Evolutionary conservation across 106 monocot species (phyloP), one percentile per base, ranked within the genome.

Genomic region (Allium cepa): DNA sequence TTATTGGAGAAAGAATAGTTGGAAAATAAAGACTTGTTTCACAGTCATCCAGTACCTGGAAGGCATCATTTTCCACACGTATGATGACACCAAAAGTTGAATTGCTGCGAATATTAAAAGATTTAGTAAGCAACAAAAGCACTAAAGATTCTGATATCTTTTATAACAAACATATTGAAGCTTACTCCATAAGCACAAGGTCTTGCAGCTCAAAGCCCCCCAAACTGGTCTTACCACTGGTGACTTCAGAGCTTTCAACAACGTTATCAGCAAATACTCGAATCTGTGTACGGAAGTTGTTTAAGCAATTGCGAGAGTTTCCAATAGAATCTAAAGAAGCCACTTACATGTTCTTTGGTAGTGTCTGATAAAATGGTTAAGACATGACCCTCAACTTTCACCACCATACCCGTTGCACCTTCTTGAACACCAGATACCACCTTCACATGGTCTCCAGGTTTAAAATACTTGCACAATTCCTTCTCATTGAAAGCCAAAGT

Each of bases 201-300:
- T 99, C 99, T 78, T 93, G 99, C 49, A 99, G 71, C 70, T 99
- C 99, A 77, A 87, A 99, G 52, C 93, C 93, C 52, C 99, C 99
- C 56, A 93, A 81, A 71, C 77, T 80, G 8, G 90, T 99, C 59
- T 87, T 72, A n/a, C 99, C 99, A 4, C 85, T 85, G 17, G 99
- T 99, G 57, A 99, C 90, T 83, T 99, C 99, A 71, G 93, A 93
- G 57, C 99, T 99, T 74, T 93, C 93, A 13, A 93, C 99, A 68
- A 99, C 99, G 81, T 99, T 82, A 72, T 99, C 99, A 0, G 99
- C 92, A 87, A 99, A 99, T 61, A 99, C 99, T 70, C 87, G 90
- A 11, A 99, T 78, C 99, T 99, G 74, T 47, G 60, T 12, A 66
- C 27, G 13, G 77, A 58, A 50, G 4, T 8, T 71, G 56, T 57